Conservation (phyloP, 2,329 filamentous ascomycete species). For the Trichophyton benhamiae region DNA sequence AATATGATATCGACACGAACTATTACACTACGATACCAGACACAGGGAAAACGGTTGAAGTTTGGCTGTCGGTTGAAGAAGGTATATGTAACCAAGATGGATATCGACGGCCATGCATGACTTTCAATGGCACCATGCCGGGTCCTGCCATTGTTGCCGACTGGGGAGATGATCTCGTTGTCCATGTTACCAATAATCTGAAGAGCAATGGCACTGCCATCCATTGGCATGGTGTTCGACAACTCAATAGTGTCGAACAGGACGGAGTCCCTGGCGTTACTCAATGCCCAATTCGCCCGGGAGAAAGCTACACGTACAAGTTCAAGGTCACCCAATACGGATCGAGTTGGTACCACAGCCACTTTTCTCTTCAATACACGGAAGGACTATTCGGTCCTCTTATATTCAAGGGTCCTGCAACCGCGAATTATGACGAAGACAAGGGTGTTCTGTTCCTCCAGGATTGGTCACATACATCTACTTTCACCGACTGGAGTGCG, state of each 20-base stretch:
- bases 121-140: slow-evolving; percentile 22
- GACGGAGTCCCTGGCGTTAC: slow-evolving; percentile 14
- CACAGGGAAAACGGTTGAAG: neutral
- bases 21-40: neutral
- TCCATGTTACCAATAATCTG: slow-evolving; percentile 21
- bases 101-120: neutral
- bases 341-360: slow-evolving; percentile 17
- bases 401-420: slow-evolving; percentile 22
- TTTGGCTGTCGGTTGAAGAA: neutral
- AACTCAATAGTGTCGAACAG: neutral
- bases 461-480: neutral
- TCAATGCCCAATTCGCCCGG: slow-evolving; percentile 17
- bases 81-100: neutral
- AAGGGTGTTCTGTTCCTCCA: neutral
- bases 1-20: neutral
- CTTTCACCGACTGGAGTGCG: neutral
- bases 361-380: slow-evolving; percentile 15
- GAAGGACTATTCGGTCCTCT: slow-evolving; percentile 23
- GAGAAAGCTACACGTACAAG: slow-evolving; percentile 14
- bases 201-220: slow-evolving; percentile 4
- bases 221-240: slow-evolving; percentile 4
- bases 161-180: slow-evolving; percentile 23
- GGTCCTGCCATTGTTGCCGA: slow-evolving; percentile 25
- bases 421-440: slow-evolving; percentile 3
- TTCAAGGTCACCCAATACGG: slow-evolving; percentile 15